Evolutionary conservation across 768 basidiomycete genomes (phyloP), one percentile per base, ranked within the genome.

Genomic region (Kwoniella bestiolae): DNA sequence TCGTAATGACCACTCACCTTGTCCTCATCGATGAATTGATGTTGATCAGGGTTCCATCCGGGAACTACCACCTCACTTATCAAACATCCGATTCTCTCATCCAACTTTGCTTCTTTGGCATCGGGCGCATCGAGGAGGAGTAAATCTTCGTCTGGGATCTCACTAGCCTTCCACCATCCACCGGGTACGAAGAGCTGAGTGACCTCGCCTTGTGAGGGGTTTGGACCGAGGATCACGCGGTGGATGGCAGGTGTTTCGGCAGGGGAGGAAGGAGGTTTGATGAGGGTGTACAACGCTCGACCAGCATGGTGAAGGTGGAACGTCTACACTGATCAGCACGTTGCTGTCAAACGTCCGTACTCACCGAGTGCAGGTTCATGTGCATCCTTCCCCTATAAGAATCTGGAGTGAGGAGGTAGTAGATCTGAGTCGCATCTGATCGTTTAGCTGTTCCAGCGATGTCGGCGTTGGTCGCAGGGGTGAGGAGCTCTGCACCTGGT

Each of bases 31-130:
- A 78, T 38, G 56, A 76, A 78, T 57, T 64, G 56, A 56, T 76
- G 73, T 47, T 78, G 77, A 12, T 73, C 75, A n/a, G 70, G 65
- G 23, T 56, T 70, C 77, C 77, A 78, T 38, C 75, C 86, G 0
- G 86, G 86, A 11, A 86, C 83, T n/a, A 87, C 86, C 4, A 87
- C 84, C 78, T 87, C 86, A 18, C 84, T 85, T 67, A 88, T 86
- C 60, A 88, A 76, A 67, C 86, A 86, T 4, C 86, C 84, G 0
- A 80, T 79, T 34, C 41, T 62, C 49, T 81, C 73, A 63, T 71
- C 63, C 35, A 82, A 75, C 16, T 44, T 65, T 14, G 60, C 63
- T 11, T 53, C 38, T 11, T 51, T 31, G 8, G 63, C 51, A 28
- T 56, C 64, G 16, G 61, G 60, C 5, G 46, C 41, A 52, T 67